Evolutionary conservation across 2,329 filamentous ascomycete genomes (phyloP).

Genomic region (Paraphoma sp.): DNA sequence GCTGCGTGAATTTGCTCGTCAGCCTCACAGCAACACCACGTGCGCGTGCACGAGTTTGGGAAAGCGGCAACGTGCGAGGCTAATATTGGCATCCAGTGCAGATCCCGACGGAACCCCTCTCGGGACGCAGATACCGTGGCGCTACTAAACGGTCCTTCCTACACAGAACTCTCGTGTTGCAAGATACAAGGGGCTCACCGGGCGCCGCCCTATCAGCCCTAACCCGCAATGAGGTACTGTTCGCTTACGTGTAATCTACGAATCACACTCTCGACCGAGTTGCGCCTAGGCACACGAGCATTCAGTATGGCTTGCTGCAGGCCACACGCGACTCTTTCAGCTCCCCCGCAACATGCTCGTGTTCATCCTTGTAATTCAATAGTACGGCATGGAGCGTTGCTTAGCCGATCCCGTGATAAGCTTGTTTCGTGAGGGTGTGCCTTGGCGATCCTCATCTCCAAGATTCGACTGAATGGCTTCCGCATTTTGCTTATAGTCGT

Average conservation of each 20-base stretch:
- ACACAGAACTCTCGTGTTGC: neutral
- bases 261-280: neutral
- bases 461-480: neutral
- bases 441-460: slow-evolving; percentile 2
- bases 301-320: neutral
- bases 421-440: slow-evolving; percentile 1
- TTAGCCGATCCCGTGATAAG: slow-evolving; percentile 2
- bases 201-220: neutral
- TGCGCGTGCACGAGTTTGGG: too few relatives aligned
- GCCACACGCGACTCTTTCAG: neutral
- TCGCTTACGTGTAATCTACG: neutral
- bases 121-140: neutral
- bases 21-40: too few relatives aligned
- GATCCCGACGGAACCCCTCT: neutral
- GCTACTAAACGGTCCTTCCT: neutral
- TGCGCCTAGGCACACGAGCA: neutral
- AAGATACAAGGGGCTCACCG: neutral
- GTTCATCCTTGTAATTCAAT: neutral
- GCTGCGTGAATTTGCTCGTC: too few relatives aligned
- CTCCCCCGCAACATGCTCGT: neutral
- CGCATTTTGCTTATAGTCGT: neutral
- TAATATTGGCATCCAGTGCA: neutral
- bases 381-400: neutral
- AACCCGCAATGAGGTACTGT: neutral
- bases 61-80: neutral